A percentile compares a stretch with the other conserved stretches of the same genome.
Evolutionary conservation across 495 filamentous ascomycete species (phyloP).

Genomic region (Trypethelium eluteriae): DNA sequence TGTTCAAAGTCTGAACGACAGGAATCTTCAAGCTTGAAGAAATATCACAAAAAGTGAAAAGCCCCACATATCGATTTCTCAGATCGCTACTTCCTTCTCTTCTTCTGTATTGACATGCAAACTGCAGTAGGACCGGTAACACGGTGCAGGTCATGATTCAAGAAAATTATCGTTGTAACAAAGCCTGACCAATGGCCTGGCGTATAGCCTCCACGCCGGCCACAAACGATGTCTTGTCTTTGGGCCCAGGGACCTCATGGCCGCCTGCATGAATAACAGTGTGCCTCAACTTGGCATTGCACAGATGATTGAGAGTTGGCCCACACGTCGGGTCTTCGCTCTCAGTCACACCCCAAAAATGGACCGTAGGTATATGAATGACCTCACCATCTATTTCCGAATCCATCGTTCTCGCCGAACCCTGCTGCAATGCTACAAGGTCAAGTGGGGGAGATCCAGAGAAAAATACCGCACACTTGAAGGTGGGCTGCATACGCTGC

Average conservation of each 20-base stretch:
- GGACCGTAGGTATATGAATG: not conserved
- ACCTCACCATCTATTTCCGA: not conserved
- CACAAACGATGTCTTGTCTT: not conserved
- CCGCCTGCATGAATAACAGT: not conserved
- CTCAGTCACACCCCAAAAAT: conserved; percentile 1
- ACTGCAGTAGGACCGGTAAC: not conserved
- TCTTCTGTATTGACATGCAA: not conserved
- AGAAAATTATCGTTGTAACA: not conserved
- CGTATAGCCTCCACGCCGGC: not conserved
- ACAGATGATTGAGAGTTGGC: not conserved
- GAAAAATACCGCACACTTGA: conserved; percentile 7
- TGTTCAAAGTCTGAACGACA: not conserved
- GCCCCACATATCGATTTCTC: no score
- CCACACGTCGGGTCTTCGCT: not conserved
- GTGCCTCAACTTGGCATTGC: not conserved
- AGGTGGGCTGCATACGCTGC: not conserved
- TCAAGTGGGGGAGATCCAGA: not conserved
- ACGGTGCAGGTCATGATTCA: not conserved
- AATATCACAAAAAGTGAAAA: no score
- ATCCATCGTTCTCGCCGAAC: not conserved
- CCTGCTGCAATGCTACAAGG: not conserved
- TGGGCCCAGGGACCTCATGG: conserved; percentile 3
- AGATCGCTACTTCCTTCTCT: not conserved
- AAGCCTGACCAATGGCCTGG: not conserved
- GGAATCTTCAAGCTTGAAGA: not conserved